These are phyloP conservation scores for Cymbopogon citratus DNA, from an alignment of 176 grass and related monocot genomes.

Conservation along the genomic window DNA sequence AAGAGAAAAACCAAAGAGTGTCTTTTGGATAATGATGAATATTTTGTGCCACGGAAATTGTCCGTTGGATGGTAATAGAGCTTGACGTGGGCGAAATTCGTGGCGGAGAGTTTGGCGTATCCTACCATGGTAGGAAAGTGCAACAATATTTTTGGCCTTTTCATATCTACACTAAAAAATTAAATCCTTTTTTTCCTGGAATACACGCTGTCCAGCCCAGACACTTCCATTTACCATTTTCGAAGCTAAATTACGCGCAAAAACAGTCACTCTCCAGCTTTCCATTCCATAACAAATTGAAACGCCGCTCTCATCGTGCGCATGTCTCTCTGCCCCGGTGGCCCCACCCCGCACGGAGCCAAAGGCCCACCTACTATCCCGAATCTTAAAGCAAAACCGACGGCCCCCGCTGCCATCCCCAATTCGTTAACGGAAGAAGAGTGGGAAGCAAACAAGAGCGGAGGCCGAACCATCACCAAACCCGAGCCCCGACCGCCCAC, in stretches of 20 bases:
- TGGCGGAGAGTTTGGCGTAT: not conserved
- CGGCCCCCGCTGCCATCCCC: not conserved
- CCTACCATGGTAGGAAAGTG: not conserved
- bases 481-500: conserved; percentile 21
- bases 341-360: not conserved
- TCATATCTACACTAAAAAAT: not conserved
- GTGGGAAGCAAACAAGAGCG: conserved; percentile 32
- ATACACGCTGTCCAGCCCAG: not conserved
- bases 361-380: not conserved
- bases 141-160: not conserved
- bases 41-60: no score
- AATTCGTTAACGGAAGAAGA: conserved; percentile 37
- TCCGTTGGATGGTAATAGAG: not conserved
- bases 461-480: conserved; percentile 30
- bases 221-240: not conserved
- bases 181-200: not conserved
- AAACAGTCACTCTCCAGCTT: not conserved
- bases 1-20: no score
- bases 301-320: not conserved
- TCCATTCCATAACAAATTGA: not conserved
- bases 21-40: no score
- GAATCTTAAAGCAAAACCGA: conserved; percentile 29
- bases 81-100: not conserved
- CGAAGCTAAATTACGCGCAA: not conserved
- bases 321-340: not conserved